These are phyloP conservation scores for Graphilbum fragrans DNA, from an alignment of 2,329 filamentous ascomycete genomes.

Conservation along the genomic window DNA sequence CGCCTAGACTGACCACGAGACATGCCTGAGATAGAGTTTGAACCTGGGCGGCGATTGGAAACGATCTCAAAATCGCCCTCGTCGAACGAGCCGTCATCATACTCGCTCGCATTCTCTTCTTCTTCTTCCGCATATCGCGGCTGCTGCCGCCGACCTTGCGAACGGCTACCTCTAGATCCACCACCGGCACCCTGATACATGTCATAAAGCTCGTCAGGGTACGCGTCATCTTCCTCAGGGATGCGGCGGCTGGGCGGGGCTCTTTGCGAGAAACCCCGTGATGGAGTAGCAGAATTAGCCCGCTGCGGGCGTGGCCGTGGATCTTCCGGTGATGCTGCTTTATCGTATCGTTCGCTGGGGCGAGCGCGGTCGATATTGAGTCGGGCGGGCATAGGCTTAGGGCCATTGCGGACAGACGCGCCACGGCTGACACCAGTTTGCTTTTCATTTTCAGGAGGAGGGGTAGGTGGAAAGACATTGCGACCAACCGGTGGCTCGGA, in stretches of 20 bases:
- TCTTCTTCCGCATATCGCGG: constrained; percentile 68
- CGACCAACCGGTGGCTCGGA: constrained; percentile 71
- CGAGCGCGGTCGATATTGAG: constrained; percentile 48
- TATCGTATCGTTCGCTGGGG: constrained; percentile 42
- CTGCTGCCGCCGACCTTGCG: constrained; percentile 22
- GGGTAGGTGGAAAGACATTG: constrained; percentile 93
- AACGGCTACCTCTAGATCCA: constrained; percentile 25
- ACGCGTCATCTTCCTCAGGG: constrained; percentile 49
- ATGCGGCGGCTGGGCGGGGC: constrained; percentile 18
- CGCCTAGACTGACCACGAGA: constrained; percentile 44
- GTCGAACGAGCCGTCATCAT: constrained; percentile 58
- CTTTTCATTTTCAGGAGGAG: constrained; percentile 74
- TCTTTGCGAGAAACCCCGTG: constrained; percentile 30
- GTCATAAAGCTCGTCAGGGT: constrained; percentile 60
- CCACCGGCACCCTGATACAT: constrained; percentile 36
- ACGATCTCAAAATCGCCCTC: constrained; percentile 75
- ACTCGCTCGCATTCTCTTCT: constrained; percentile 61
- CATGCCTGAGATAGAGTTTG: constrained; percentile 33
- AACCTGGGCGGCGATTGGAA: constrained; percentile 34
- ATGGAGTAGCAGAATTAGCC: constrained; percentile 32
- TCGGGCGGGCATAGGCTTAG: constrained; percentile 48
- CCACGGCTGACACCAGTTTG: constrained; percentile 32
- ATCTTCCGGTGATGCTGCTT: constrained; percentile 32
- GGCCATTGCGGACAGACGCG: constrained; percentile 49
- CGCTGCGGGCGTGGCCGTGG: constrained; percentile 21